Base-by-base conservation (phyloP, 805 yeast genomes). In the Saturnispora dispora region DNA sequence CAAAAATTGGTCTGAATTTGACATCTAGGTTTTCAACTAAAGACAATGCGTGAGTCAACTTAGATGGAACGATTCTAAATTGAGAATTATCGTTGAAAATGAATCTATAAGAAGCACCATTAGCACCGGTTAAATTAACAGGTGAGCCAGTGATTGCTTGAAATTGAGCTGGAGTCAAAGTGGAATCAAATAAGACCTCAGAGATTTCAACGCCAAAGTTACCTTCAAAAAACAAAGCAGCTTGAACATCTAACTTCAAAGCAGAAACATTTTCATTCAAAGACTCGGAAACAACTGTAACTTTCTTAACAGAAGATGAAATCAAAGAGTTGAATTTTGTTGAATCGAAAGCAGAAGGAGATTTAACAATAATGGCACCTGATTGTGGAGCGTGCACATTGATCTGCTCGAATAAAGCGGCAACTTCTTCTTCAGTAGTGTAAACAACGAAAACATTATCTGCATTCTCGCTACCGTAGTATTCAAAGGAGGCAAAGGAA, bases 371-470 rank as follows among this genome's bases (percentile, higher is more conserved):
- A 47, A 83, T 78, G 56, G 89, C 95, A 48, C 79, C 75, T n/a
- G 71, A 66, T 17, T 63, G 55, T 33, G 63, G 57, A 17, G 57
- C 39, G 41, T 44, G 51, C 28, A 41, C 42, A 13, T n/a, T 27
- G 45, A 82, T 70, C 28, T 76, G 72, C 27, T 70, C 66, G 46
- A 76, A 59, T 40, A 86, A 73, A 51, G 79, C 68, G 10, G 30
- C 45, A 51, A 79, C 71, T 17, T 84, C 70, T 63, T 85, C 89
- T 42, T 76, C 67, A 40, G 93, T 74, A 23, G 96, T 95, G 57
- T 85, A 81, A n/a, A 82, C 73, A 33, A 89, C 91, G 64, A 86
- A 82, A n/a, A 90, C 86, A 23, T 84, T 79, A 44, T 78, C 78
- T 8, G 96, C 83, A 51, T 72, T 66, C 9, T 65, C 63, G 50